Conservation (phyloP, 495 filamentous ascomycete genomes). For the Lepraria neglecta region DNA sequence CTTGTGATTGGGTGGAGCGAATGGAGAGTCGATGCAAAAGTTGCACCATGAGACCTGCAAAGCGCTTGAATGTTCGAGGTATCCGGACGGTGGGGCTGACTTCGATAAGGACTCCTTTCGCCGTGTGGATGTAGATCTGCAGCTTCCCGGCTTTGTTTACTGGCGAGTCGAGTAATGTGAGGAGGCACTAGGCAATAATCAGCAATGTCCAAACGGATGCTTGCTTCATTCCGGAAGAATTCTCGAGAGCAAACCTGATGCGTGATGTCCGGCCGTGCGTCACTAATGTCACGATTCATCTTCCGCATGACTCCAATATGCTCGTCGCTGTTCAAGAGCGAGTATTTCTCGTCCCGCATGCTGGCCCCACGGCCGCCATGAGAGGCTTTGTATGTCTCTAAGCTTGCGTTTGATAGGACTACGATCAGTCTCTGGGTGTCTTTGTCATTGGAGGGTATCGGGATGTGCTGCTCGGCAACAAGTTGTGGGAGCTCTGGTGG, state of each 20-base stretch:
- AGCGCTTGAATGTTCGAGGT: constrained; percentile 96
- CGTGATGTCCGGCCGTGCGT: constrained; percentile 93
- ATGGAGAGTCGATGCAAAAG: constrained; percentile 95
- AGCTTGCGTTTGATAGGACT: constrained; percentile 90
- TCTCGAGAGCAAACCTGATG: constrained; percentile 68
- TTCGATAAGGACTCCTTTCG: constrained; percentile 93
- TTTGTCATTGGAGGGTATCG: constrained; percentile 80
- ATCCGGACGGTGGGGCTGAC: constrained; percentile 96
- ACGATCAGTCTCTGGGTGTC: constrained; percentile 87
- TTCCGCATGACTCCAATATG: constrained; percentile 98
- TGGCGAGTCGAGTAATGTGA: constrained; percentile 94
- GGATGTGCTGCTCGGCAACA: constrained; percentile 82
- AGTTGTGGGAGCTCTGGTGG: constrained; percentile 84
- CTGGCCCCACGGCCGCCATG: constrained; percentile 61
- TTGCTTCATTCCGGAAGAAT: neutral
- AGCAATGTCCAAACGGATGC: constrained; percentile 21
- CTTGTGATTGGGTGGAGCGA: constrained; percentile 88
- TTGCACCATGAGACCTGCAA: constrained; percentile 97
- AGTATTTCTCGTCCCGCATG: constrained; percentile 84
- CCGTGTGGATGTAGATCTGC: constrained; percentile 97
- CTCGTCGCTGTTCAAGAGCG: constrained; percentile 94
- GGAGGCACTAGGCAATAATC: constrained; percentile 65
- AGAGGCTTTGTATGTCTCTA: constrained; percentile 91
- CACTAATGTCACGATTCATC: constrained; percentile 98
- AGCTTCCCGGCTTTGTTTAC: constrained; percentile 96